A percentile compares a stretch with the other conserved stretches of the same genome.
Evolutionary conservation across 1,284 basidiomycete species (phyloP).

Genomic region (Ganoderma resinaceum): DNA sequence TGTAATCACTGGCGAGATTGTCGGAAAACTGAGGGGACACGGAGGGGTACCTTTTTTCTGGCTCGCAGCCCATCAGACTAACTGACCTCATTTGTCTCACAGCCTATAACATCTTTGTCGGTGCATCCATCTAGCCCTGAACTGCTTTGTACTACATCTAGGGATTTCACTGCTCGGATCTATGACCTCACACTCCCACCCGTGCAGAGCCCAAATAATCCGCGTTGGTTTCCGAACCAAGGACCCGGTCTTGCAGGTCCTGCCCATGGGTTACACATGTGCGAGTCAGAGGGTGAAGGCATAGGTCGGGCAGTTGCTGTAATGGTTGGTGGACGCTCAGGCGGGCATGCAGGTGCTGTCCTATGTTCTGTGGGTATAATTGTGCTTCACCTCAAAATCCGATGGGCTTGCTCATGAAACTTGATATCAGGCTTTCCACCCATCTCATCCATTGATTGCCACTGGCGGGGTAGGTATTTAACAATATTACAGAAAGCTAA

Average conservation of each 20-base stretch:
- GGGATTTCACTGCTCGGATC: conserved; percentile 69
- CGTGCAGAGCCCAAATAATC: conserved; percentile 52
- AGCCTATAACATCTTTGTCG: conserved; percentile 72
- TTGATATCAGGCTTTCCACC: conserved; percentile 65
- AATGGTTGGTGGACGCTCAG: conserved; percentile 70
- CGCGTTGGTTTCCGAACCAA: conserved; percentile 60
- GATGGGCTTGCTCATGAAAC: not conserved
- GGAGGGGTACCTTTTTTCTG: conserved; percentile 57
- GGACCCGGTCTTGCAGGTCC: conserved; percentile 64
- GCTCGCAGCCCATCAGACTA: not conserved
- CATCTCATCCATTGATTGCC: conserved; percentile 64
- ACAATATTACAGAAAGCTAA: conserved; percentile 5
- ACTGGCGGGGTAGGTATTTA: conserved; percentile 69
- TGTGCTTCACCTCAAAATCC: not conserved
- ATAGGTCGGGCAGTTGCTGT: conserved; percentile 68
- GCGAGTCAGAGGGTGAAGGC: conserved; percentile 64
- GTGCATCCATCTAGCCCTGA: conserved; percentile 65
- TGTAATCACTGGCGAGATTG: conserved; percentile 45
- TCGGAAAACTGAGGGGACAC: conserved; percentile 66
- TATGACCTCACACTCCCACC: conserved; percentile 57
- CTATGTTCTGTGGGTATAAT: conserved; percentile 59
- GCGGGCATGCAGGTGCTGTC: conserved; percentile 74
- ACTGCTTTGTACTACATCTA: conserved; percentile 71
- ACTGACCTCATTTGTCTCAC: conserved; percentile 14
- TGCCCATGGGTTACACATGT: conserved; percentile 70